Evolutionary conservation across 768 basidiomycete species (phyloP).

Genomic region (Lanmaoa rubissima): DNA sequence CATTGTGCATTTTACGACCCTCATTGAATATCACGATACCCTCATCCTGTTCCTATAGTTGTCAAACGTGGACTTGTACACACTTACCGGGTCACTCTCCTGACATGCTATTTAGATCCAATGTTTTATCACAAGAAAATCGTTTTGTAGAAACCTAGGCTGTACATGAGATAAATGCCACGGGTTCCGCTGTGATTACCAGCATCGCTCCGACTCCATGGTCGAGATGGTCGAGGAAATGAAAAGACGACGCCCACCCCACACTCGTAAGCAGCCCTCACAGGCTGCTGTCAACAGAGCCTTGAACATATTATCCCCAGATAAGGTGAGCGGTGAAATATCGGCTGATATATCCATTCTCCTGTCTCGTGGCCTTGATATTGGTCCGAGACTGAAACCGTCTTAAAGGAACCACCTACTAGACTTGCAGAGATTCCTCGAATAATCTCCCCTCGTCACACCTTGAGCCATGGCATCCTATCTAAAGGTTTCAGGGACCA

Average conservation of each 20-base stretch:
- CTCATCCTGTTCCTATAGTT: slow-evolving; percentile 32
- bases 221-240: neutral
- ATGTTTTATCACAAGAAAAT: slow-evolving; percentile 10
- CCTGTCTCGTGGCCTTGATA: neutral
- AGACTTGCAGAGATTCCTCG: neutral
- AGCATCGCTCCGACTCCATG: neutral
- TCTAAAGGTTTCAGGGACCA: slow-evolving; percentile 56
- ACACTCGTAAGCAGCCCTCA: neutral
- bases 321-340: slow-evolving; percentile 15
- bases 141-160: slow-evolving; percentile 25
- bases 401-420: neutral
- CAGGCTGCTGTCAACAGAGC: no score
- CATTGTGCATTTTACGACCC: slow-evolving; percentile 30
- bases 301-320: neutral
- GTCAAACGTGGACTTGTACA: slow-evolving; percentile 26
- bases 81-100: slow-evolving; percentile 14
- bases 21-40: slow-evolving; percentile 35
- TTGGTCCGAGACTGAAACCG: neutral
- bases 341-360: slow-evolving; percentile 8
- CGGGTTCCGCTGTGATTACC: neutral
- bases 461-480: slow-evolving; percentile 35
- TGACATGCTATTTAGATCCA: slow-evolving; percentile 20
- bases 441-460: neutral
- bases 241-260: neutral
- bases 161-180: slow-evolving; percentile 6